Evolutionary conservation across 2,329 filamentous ascomycete genomes (phyloP).

Genomic region (Penicillium sp.): DNA sequence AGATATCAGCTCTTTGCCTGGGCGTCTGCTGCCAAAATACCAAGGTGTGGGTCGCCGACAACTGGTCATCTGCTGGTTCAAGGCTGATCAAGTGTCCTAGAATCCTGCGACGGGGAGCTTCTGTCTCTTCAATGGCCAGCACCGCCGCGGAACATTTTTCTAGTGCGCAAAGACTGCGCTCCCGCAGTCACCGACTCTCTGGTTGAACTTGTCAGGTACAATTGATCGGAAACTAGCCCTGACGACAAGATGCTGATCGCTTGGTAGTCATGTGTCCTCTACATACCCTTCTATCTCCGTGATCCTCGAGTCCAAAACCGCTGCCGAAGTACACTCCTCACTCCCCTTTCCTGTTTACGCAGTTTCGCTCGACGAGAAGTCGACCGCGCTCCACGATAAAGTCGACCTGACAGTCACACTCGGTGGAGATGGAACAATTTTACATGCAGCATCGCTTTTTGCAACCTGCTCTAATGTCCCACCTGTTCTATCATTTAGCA

Average conservation of each 20-base stretch:
- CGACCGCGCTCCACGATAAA: constrained; percentile 67
- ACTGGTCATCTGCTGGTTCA: background rate
- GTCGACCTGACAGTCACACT: constrained; percentile 88
- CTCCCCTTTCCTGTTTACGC: constrained; percentile 74
- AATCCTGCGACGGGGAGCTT: constrained; percentile 60
- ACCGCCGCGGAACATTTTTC: constrained; percentile 67
- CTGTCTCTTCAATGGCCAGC: constrained; percentile 68
- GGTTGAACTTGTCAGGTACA: constrained; percentile 57
- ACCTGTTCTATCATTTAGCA: constrained; percentile 90
- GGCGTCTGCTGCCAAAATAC: constrained; percentile 63
- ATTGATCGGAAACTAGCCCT: background rate
- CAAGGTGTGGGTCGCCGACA: constrained; percentile 51
- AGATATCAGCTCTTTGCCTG: constrained; percentile 46
- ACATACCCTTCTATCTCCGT: constrained; percentile 81
- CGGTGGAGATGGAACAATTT: constrained; percentile 88
- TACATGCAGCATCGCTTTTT: constrained; percentile 84
- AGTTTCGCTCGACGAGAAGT: constrained; percentile 34
- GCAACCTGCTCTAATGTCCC: constrained; percentile 79
- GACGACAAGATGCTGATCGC: constrained; percentile 32
- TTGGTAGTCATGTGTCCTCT: constrained; percentile 68
- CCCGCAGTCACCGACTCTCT: constrained; percentile 57
- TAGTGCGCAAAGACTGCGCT: constrained; percentile 67
- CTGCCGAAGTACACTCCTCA: constrained; percentile 67
- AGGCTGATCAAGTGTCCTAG: constrained; percentile 35
- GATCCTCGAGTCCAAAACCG: constrained; percentile 77